A percentile compares a stretch with the other conserved stretches of the same genome.
Conservation (phyloP, 2,329 filamentous ascomycete genomes). For the Davidsoniella virescens region DNA sequence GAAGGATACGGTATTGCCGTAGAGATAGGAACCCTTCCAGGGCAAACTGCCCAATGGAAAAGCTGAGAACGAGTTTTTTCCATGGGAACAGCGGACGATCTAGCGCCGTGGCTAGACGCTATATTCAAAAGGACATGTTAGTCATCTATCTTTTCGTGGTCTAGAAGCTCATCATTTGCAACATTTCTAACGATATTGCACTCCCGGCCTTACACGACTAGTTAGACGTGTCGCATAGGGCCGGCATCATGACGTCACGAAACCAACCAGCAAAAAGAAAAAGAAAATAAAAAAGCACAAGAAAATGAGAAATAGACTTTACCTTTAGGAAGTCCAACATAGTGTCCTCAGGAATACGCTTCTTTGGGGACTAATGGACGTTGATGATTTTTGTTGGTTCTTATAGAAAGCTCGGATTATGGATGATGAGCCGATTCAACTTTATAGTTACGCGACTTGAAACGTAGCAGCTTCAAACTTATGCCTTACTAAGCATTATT, state of each 20-base stretch:
- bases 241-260: slow-evolving; percentile 4
- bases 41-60: slow-evolving; percentile 79
- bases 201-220: too few species aligned
- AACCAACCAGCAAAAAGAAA: background rate
- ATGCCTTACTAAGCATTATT: too few species aligned
- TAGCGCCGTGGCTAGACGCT: slow-evolving; percentile 68
- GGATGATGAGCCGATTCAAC: too few species aligned
- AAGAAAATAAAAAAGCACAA: background rate
- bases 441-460: background rate
- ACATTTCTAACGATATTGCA: background rate
- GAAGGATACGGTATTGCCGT: slow-evolving; percentile 77
- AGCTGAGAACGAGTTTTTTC: slow-evolving; percentile 91
- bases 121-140: slow-evolving; percentile 11
- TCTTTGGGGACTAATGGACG: background rate
- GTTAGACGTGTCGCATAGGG: too few species aligned
- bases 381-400: background rate
- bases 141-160: background rate
- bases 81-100: slow-evolving; percentile 90
- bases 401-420: background rate
- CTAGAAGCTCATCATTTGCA: background rate
- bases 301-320: background rate
- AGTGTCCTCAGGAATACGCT: slow-evolving; percentile 6
- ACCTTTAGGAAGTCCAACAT: slow-evolving; percentile 13
- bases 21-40: slow-evolving; percentile 80
- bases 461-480: slow-evolving; percentile 2